Evolutionary conservation across 768 basidiomycete genomes (phyloP), one percentile per base, ranked within the genome.

Genomic region (Trametes maxima): DNA sequence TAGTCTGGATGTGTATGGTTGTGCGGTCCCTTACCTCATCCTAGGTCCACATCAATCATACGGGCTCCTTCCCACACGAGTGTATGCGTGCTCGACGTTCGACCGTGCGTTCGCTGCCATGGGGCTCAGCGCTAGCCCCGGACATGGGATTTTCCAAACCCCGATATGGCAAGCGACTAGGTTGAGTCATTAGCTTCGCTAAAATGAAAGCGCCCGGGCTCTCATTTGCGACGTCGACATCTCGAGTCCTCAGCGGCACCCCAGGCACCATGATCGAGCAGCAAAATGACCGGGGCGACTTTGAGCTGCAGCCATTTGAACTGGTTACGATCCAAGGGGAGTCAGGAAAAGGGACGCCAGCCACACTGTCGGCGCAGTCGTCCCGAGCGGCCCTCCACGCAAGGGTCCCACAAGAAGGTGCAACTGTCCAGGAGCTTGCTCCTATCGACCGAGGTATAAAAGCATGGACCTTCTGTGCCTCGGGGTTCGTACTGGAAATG

Each of bases 401-500:
- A 1, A 25, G 13, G 1, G 57, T 59, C 37, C 57, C 62, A 0
- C 47, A 54, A 16, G 57, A 64, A 24, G 57, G 62, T 19, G 44
- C 48, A 1, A 67, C 58, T 42, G 63, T 67, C 0, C 66, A 67
- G 17, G 66, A 69, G 33, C 67, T 70, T 0, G 54, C 65, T 0
- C 59, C 67, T 0, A 47, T 67, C 2, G 67, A 69, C 28, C 43
- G 66, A 14, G 67, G 69, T 3, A 21, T 65, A 16, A 22, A 58
- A 33, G 69, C 70, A 7, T 70, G 66, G 68, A 49, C 58, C 0
- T 71, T 71, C 46, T 65, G 66, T 24, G 25, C 56, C 3, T 57
- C 59, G 2, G 60, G 37, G 1, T 68, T 71, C 44, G 39, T 66
- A 2, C 22, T 70, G 7, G 67, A 69, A 47, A 65, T 58, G 50